phyloP scores from a whole-genome alignment of 2,329 filamentous ascomycete species.

The Epichloe gansuensis region DNA sequence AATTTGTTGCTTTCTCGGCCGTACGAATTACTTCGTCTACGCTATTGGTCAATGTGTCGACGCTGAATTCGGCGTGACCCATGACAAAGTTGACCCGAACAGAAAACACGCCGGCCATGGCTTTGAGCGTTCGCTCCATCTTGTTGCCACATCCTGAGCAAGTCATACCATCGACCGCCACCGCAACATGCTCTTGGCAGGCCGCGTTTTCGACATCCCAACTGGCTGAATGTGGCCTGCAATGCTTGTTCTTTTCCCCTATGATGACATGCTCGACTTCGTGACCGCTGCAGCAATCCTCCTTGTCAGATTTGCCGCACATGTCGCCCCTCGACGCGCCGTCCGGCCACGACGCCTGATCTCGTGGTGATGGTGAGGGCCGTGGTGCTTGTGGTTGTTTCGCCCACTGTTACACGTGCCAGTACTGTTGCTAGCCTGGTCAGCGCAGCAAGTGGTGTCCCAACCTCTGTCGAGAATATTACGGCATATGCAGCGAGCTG shows the following conservation, averaged over 20 bases:
- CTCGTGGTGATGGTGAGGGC: constrained; percentile 11
- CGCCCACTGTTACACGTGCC: constrained; percentile 4
- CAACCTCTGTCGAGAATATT: constrained; percentile 18
- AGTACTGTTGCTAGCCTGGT: background rate
- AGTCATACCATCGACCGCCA: constrained; percentile 23
- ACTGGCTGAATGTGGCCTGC: background rate
- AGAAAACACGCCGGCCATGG: constrained; percentile 17
- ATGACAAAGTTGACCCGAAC: constrained; percentile 26
- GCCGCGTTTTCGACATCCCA: constrained; percentile 16
- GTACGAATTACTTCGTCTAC: constrained; percentile 16
- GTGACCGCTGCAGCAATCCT: constrained; percentile 7
- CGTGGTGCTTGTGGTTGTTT: constrained; percentile 2
- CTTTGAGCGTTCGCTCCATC: constrained; percentile 16
- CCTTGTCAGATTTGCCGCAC: constrained; percentile 4
- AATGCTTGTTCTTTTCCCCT: background rate
- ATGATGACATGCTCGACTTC: constrained; percentile 3
- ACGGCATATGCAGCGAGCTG: constrained; percentile 25
- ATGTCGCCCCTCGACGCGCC: constrained; percentile 5
- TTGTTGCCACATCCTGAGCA: constrained; percentile 25
- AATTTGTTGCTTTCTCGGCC: constrained; percentile 18
- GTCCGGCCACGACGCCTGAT: constrained; percentile 11
- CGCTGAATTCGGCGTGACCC: constrained; percentile 21
- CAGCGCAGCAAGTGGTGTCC: constrained; percentile 16
- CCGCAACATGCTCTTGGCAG: constrained; percentile 14
- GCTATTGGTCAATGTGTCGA: constrained; percentile 14